phyloP scores from a whole-genome alignment of 495 filamentous ascomycete species.

The Penicillium pancosmium region DNA sequence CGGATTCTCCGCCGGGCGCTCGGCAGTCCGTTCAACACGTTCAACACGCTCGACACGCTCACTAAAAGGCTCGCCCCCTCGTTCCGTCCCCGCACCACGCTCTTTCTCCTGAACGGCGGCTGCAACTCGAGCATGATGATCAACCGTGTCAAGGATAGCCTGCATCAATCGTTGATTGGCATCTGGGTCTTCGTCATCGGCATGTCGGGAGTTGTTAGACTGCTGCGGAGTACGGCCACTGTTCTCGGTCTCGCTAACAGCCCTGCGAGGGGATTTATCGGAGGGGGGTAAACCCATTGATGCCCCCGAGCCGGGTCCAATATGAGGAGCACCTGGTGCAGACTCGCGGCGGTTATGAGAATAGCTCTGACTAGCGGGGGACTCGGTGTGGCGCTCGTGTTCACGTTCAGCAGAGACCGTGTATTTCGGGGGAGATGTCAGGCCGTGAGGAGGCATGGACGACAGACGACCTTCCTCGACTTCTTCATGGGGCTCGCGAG shows the following conservation, averaged over 20 bases:
- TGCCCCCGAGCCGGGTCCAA: conserved; percentile 12
- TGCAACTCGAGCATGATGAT: conserved; percentile 43
- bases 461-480: conserved; percentile 22
- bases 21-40: conserved; percentile 12
- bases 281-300: conserved; percentile 16
- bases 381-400: conserved; percentile 8
- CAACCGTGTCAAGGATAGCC: conserved; percentile 50
- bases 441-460: conserved; percentile 17
- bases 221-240: conserved; percentile 25
- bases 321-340: conserved; percentile 31
- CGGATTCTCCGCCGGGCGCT: conserved; percentile 16
- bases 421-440: conserved; percentile 19
- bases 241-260: conserved; percentile 45
- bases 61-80: conserved; percentile 14
- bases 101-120: conserved; percentile 40
- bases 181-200: conserved; percentile 48
- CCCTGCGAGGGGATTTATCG: conserved; percentile 42
- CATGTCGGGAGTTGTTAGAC: conserved; percentile 16
- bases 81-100: conserved; percentile 14
- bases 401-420: conserved; percentile 24
- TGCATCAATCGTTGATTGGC: conserved; percentile 51
- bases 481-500: conserved; percentile 8
- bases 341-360: conserved; percentile 36
- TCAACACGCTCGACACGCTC: conserved; percentile 15
- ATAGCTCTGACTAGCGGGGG: conserved; percentile 11